Base-by-base conservation (phyloP, 1,284 basidiomycete species). In the Rhizoctonia solani region DNA sequence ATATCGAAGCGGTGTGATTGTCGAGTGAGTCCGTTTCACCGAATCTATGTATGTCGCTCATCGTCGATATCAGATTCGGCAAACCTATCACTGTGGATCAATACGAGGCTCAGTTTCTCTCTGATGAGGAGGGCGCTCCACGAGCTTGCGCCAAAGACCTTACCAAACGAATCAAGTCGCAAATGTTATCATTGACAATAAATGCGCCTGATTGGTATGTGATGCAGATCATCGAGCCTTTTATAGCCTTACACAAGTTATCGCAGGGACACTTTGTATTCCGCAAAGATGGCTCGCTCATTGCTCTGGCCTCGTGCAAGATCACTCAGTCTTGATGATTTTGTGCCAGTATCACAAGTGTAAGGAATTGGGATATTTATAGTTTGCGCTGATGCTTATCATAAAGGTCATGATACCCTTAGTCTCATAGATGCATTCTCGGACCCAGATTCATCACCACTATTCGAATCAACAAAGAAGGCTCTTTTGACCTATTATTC, bases 181-280 rank as follows among this genome's bases (percentile, higher is more conserved):
- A 87, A 72, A 79, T 98, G 70, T 77, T 87, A 39, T 85, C 87
- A 74, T 80, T 88, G 53, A 97, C 92, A 1, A 85, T 98, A 71
- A 98, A 98, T 75, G 92, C 93, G 8, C 89, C 92, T 29, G 92
- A 98, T 76, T 98, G 95, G 95, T 93, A 74, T 71, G 83, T 79
- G 42, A 53, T 39, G 32, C 21, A 19, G 53, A 19, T 41, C 16
- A 49, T 23, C n/a, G 30, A 16, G 3, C 50, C 52, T 2, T 25
- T 54, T 25, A n/a, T 14, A 32, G 16, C 37, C 27, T 66, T 14
- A 65, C 55, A 50, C 13, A 25, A 53, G 42, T 50, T 39, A 46
- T 72, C n/a, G n/a, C 37, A 95, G 92, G 93, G 88, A 94, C 70
- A 91, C 91, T 0, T 81, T 93, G 2, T 91, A 90, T 75, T 87